These are phyloP conservation scores for Magnusiomyces fungicola DNA, from an alignment of 1,139 yeast species.

Conservation along the genomic window DNA sequence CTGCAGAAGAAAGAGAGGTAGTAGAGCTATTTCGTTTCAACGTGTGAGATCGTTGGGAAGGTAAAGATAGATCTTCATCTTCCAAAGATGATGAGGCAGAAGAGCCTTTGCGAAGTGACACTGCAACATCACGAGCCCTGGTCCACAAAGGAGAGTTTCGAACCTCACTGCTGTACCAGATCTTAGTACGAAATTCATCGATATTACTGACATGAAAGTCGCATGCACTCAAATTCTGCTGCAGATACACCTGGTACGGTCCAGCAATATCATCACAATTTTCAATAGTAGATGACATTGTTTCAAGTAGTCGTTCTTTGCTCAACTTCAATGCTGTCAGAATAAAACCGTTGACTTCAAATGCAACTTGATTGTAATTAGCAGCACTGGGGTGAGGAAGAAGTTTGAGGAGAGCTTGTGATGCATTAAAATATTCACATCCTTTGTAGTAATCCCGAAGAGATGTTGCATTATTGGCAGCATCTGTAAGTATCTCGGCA, in stretches of 20 bases:
- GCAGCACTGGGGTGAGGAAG: slow-evolving; percentile 18
- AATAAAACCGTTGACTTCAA: slow-evolving; percentile 21
- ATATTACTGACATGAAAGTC: slow-evolving; percentile 16
- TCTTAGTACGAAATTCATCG: slow-evolving; percentile 22
- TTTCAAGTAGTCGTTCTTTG: slow-evolving; percentile 17
- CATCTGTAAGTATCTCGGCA: slow-evolving; percentile 19
- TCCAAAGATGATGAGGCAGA: background rate
- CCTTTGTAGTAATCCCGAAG: slow-evolving; percentile 23
- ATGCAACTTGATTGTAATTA: slow-evolving; percentile 19
- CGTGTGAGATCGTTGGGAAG: slow-evolving; percentile 1
- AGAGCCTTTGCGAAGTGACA: slow-evolving; percentile 15
- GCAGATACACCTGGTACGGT: slow-evolving; percentile 22
- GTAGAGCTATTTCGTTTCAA: slow-evolving; percentile 13
- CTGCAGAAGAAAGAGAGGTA: slow-evolving; percentile 13
- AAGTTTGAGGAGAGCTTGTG: slow-evolving; percentile 20
- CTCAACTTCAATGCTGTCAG: slow-evolving; percentile 18
- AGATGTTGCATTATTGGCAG: slow-evolving; percentile 21
- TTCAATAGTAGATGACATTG: slow-evolving; percentile 16
- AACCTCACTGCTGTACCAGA: slow-evolving; percentile 33
- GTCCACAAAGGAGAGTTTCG: slow-evolving; percentile 26
- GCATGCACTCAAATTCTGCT: slow-evolving; percentile 17
- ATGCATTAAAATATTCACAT: slow-evolving; percentile 23
- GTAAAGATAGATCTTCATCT: background rate
- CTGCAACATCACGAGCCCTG: slow-evolving; percentile 28
- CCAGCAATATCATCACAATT: slow-evolving; percentile 19